These are phyloP conservation scores for Monsonia emarginata DNA, from an alignment of 441 rosid species.

Conservation along the genomic window DNA sequence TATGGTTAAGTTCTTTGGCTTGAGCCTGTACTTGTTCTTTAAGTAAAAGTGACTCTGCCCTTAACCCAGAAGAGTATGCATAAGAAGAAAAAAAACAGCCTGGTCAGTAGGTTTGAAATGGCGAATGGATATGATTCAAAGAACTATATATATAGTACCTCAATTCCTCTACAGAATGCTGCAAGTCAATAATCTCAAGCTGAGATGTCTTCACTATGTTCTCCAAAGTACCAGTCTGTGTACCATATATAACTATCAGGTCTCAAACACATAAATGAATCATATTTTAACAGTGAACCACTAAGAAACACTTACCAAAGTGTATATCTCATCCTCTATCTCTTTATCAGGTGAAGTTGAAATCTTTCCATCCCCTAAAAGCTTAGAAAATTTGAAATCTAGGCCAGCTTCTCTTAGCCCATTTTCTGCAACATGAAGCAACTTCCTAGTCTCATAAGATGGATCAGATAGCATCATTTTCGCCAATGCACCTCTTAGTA, in stretches of 20 bases:
- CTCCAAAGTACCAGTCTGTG: conserved; percentile 85
- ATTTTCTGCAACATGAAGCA: conserved; percentile 74
- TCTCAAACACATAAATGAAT: conserved; percentile 5
- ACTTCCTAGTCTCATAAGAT: conserved; percentile 44
- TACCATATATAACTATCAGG: conserved; percentile 13
- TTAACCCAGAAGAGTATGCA: conserved; percentile 30
- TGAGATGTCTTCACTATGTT: conserved; percentile 82
- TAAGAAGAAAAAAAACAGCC: conserved; percentile 18
- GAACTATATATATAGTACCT: too few species aligned
- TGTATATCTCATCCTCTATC: conserved; percentile 62
- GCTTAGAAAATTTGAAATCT: conserved; percentile 45
- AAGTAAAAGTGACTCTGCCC: conserved; percentile 68
- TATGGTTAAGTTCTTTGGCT: conserved; percentile 56
- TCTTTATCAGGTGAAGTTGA: conserved; percentile 24
- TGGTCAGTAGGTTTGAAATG: conserved; percentile 16
- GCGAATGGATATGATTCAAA: neutral
- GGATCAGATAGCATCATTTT: conserved; percentile 44
- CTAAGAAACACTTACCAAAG: conserved; percentile 43
- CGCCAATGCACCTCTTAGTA: conserved; percentile 77
- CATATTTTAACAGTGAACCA: conserved; percentile 4
- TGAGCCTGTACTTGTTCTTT: conserved; percentile 59
- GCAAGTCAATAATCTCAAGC: conserved; percentile 65
- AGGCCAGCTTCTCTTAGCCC: conserved; percentile 67
- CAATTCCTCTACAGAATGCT: conserved; percentile 61
- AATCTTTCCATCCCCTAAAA: conserved; percentile 30